Conservation (phyloP, 768 basidiomycete species). For the Amanita jacksonii region DNA sequence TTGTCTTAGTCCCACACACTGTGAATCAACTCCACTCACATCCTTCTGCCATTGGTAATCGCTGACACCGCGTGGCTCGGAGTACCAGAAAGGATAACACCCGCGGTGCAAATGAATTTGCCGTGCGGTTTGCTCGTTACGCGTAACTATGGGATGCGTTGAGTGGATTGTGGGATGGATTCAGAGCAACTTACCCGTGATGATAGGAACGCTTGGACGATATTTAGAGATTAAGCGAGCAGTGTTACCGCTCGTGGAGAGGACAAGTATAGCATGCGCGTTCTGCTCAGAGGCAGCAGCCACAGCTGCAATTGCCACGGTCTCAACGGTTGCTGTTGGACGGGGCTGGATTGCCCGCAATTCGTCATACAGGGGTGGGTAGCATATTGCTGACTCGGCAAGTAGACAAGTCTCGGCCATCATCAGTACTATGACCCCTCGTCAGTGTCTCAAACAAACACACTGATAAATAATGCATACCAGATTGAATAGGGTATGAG, state of each 20-base stretch:
- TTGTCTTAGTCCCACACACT: conserved; percentile 10
- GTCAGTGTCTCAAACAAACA: conserved; percentile 1
- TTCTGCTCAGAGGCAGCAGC: conserved; percentile 93
- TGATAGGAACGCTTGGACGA: conserved; percentile 86
- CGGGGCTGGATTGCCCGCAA: conserved; percentile 68
- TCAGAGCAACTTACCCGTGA: conserved; percentile 80
- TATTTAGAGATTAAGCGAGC: conserved; percentile 96
- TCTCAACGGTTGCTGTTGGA: conserved; percentile 92
- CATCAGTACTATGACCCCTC: conserved; percentile 71
- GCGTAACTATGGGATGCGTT: conserved; percentile 91
- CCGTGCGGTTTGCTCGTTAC: conserved; percentile 90
- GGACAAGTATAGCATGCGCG: conserved; percentile 89
- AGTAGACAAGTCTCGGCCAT: conserved; percentile 99
- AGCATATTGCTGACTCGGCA: conserved; percentile 92
- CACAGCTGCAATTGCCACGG: conserved; percentile 92
- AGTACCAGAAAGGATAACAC: conserved; percentile 95
- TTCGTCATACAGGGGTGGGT: conserved; percentile 90
- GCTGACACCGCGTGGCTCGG: conserved; percentile 84
- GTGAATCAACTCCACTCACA: conserved; percentile 36
- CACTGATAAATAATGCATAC: conserved; percentile 24
- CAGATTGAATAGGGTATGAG: conserved; percentile 90
- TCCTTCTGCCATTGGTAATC: conserved; percentile 96
- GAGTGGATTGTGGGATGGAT: too few species aligned
- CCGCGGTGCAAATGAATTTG: conserved; percentile 97
- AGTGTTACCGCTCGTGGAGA: conserved; percentile 95